phyloP scores from a whole-genome alignment of 2,329 filamentous ascomycete species.

The Nemania abortiva region DNA sequence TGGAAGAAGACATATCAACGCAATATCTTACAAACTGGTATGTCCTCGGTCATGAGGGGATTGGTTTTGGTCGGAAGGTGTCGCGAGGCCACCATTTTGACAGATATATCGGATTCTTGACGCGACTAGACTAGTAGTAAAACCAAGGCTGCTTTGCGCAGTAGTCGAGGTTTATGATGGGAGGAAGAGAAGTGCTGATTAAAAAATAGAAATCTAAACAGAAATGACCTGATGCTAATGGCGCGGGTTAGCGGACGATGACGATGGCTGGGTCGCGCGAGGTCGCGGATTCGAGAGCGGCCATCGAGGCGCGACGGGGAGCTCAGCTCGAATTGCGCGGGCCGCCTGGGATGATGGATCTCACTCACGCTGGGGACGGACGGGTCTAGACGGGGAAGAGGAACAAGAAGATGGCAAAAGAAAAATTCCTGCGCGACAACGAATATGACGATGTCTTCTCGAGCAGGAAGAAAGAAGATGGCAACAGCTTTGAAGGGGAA shows the following conservation, averaged over 20 bases:
- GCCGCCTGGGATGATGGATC: constrained; percentile 46
- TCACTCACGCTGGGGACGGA: constrained; percentile 47
- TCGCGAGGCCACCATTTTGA: constrained; percentile 57
- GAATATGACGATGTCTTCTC: constrained; percentile 29
- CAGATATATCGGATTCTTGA: constrained; percentile 28
- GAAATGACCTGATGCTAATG: constrained; percentile 40
- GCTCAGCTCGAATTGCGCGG: constrained; percentile 43
- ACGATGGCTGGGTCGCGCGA: constrained; percentile 42
- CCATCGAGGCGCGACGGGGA: constrained; percentile 46
- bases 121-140: constrained; percentile 40
- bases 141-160: constrained; percentile 29
- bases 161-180: constrained; percentile 8
- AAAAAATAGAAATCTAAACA: constrained; percentile 39
- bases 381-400: constrained; percentile 36
- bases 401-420: constrained; percentile 34
- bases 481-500: constrained; percentile 31
- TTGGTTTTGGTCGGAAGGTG: constrained; percentile 72
- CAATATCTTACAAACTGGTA: constrained; percentile 69
- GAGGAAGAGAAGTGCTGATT: constrained; percentile 36
- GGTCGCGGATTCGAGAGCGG: constrained; percentile 45
- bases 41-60: constrained; percentile 72
- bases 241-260: constrained; percentile 47
- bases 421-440: constrained; percentile 26
- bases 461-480: constrained; percentile 30
- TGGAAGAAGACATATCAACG: constrained; percentile 14